Base-by-base conservation (phyloP, 108 stramenopile genomes). In the Fragilaria crotonensis region DNA sequence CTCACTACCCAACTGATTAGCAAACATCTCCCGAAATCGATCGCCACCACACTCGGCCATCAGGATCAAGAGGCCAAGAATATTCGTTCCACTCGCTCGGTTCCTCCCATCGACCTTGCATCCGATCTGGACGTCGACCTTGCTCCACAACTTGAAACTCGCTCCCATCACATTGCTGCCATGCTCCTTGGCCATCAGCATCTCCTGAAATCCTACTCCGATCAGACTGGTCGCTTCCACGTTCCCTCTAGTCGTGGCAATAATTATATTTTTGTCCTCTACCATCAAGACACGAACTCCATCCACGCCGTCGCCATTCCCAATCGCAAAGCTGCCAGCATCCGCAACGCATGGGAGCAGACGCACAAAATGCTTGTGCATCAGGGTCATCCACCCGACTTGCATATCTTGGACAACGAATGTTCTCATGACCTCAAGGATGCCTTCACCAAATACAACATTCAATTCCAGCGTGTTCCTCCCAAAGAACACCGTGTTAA, bases 191-290 rank as follows among this genome's bases (percentile, higher is more conserved):
- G 14, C 14, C 36, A 41, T 41, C 36, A 41, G 14, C 7, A 7
- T 41, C 36, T 41, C 14, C 7, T 41, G 11, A 45, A 63, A 47
- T 20, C 59, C 18, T 65, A 61, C 70, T 68, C 36, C 48, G 65
- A 78, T 44, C 69, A 64, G 41, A 70, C 75, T 1, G 79, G 79
- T n/a, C 19, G 20, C 25, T 69, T 78, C 45, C 65, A 63, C 9
- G 28, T 62, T 5, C 45, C 54, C 14, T 72, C 71, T 1, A 21
- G 30, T 2, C 29, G 53, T 17, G 67, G 67, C 45, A 57, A 66
- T 25, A 27, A 63, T 22, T 70, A 73, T 48, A 17, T 69, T 17
- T 57, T 77, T 19, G 52, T 82, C 7, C 4, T 73, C 5, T 76
- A 78, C 49, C 59, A 64, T 19, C 59, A 54, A 48, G 75, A 80